Evolutionary conservation across 2,329 filamentous ascomycete species (phyloP).

Genomic region (Leptographium lundbergii): DNA sequence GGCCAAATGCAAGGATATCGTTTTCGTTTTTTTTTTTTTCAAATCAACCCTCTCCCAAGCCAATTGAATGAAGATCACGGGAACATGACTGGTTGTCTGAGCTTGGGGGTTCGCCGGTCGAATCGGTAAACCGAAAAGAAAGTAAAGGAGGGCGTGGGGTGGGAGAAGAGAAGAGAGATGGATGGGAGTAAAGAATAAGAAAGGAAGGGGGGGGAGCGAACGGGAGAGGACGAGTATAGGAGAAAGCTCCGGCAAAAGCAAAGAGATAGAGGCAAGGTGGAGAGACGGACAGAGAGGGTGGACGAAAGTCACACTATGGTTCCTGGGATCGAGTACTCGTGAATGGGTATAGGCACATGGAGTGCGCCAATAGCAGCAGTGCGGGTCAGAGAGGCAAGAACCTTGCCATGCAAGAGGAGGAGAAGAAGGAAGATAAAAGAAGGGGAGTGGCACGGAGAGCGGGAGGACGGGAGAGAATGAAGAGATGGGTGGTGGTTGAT

Average conservation of each 20-base stretch:
- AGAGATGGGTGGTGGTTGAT: slow-evolving; percentile 7
- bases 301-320: neutral
- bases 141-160: neutral
- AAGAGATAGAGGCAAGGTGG: neutral
- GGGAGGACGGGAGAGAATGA: slow-evolving; percentile 8
- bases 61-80: slow-evolving; percentile 18
- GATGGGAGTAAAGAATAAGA: neutral
- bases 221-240: neutral
- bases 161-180: neutral
- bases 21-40: neutral
- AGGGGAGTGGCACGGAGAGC: slow-evolving; percentile 2
- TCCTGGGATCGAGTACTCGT: neutral
- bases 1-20: neutral
- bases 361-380: neutral
- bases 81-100: slow-evolving; percentile 19
- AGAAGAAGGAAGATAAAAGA: neutral
- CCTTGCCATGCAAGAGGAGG: neutral
- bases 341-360: neutral
- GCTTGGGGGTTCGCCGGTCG: slow-evolving; percentile 5
- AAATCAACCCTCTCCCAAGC: slow-evolving; percentile 18
- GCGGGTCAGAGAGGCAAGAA: neutral
- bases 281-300: neutral
- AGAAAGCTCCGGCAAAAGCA: neutral
- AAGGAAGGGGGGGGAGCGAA: neutral
- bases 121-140: slow-evolving; percentile 8